Base-by-base conservation (phyloP, 192 early-diverging fungal species). In the Entomortierella parvispora region DNA sequence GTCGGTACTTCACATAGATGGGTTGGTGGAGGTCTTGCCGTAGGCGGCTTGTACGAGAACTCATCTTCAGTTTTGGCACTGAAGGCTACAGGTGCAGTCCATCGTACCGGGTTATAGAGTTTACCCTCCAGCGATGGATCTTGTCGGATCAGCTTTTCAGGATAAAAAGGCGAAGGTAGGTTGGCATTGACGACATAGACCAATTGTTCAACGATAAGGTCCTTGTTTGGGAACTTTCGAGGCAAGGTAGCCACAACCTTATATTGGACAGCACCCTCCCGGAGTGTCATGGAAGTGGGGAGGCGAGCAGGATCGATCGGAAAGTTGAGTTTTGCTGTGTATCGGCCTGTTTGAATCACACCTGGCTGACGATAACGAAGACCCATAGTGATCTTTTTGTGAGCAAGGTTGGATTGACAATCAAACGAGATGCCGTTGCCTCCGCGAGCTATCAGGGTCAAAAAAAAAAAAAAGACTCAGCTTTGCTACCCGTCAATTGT, bases 171-270 rank as follows among this genome's bases (percentile, higher is more conserved):
- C 55, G 25, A n/a, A 8, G 29, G 15, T 6, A 57, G 11, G 18
- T 22, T 57, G 33, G 55, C 33, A 34, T 57, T 57, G 33, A 57
- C 14, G 17, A 57, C 55, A 18, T 32, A 57, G 33, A 57, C 55
- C 9, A 40, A 15, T 20, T 57, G 29, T n/a, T 57, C 55, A 6
- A 32, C 28, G 12, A 40, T 20, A 18, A 57, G 10, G 33, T 57
- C 55, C n/a, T 5, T 7, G 29, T 15, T 22, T 8, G 33, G 55
- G 22, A 33, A 33, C 33, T 42, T 57, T 8, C 55, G 29, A 37
- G 10, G 33, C 6, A 57, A 33, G 20, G 29, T 10, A 11, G 55
- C 55, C 34, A 32, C 55, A 20, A 57, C 40, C 55, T 57, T 57
- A 34, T 40, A 57, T 7, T 20, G 18, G 55, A 57, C 55, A 8